Percentiles rank a stretch among this genome's conserved stretches.
Conservation (phyloP, 1,284 basidiomycete species). For the Malassezia arunalokei region DNA sequence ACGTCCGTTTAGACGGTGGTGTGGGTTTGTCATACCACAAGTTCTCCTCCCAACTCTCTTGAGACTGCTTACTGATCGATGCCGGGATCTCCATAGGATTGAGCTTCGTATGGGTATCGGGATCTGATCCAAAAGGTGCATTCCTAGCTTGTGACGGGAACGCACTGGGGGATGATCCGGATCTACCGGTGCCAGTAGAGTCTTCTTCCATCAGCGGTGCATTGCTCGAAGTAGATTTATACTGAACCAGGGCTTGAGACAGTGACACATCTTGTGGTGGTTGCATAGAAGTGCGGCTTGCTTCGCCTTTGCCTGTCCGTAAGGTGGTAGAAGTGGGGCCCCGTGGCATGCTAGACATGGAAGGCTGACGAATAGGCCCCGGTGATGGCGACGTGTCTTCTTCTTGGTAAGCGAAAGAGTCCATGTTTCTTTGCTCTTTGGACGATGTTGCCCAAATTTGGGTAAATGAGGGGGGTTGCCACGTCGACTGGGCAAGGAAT, state of each 20-base stretch:
- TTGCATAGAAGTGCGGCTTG: background rate
- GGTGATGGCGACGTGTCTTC: background rate
- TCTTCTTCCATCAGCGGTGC: background rate
- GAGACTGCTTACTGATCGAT: background rate
- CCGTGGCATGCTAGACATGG: background rate
- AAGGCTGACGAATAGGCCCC: background rate
- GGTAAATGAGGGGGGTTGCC: slow-evolving; percentile 2
- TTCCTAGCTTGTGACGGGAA: background rate
- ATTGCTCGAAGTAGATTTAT: background rate
- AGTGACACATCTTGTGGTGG: background rate
- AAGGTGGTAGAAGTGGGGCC: background rate
- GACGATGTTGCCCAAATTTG: background rate
- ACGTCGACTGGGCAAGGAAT: slow-evolving; percentile 8
- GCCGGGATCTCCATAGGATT: background rate
- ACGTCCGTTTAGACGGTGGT: background rate
- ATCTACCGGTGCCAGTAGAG: too few species aligned
- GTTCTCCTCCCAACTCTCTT: slow-evolving; percentile 15
- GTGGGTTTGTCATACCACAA: slow-evolving; percentile 13
- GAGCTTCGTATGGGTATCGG: background rate
- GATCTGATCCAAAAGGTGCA: background rate
- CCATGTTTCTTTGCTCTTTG: background rate
- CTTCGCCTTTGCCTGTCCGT: background rate
- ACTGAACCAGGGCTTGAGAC: background rate
- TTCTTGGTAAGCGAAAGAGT: background rate
- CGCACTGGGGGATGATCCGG: too few species aligned